phyloP scores from a whole-genome alignment of 2,329 filamentous ascomycete species.

The Penicillium sp. region DNA sequence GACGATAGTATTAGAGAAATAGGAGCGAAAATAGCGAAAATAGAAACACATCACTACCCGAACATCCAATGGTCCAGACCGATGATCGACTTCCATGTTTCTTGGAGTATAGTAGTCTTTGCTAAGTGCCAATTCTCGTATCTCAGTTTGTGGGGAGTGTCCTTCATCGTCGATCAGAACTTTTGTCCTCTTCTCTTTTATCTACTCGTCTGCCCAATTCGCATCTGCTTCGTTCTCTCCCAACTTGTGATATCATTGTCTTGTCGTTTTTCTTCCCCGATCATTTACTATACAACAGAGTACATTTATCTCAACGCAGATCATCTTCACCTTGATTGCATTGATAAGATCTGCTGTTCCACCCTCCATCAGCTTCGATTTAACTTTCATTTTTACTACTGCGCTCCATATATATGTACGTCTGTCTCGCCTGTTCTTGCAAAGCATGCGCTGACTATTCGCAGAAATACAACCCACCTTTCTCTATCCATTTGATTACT shows the following conservation, averaged over 20 bases:
- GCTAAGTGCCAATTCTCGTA: conserved; percentile 8
- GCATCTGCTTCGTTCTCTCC: conserved; percentile 5
- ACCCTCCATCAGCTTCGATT: background rate
- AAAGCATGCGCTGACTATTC: background rate
- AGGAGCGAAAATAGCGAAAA: background rate
- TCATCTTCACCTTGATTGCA: background rate
- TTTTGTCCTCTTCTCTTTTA: conserved; percentile 11
- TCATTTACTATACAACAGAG: background rate
- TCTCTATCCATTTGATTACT: conserved; percentile 25
- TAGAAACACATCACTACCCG: background rate
- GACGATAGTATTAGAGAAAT: background rate
- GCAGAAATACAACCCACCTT: conserved; percentile 2
- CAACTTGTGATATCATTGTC: conserved; percentile 6
- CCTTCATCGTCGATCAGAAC: conserved; percentile 10
- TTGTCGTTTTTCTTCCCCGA: background rate
- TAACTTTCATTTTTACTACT: background rate
- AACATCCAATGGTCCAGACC: conserved; percentile 4
- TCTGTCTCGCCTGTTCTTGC: background rate
- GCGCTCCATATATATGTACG: background rate
- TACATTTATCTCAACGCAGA: background rate
- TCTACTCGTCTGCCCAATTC: conserved; percentile 17
- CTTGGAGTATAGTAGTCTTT: background rate
- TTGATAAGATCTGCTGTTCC: conserved; percentile 1
- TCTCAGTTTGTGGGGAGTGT: conserved; percentile 10
- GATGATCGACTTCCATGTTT: background rate